These are phyloP conservation scores for Claviceps sp. DNA, from an alignment of 2,329 filamentous ascomycete genomes.

Conservation along the genomic window DNA sequence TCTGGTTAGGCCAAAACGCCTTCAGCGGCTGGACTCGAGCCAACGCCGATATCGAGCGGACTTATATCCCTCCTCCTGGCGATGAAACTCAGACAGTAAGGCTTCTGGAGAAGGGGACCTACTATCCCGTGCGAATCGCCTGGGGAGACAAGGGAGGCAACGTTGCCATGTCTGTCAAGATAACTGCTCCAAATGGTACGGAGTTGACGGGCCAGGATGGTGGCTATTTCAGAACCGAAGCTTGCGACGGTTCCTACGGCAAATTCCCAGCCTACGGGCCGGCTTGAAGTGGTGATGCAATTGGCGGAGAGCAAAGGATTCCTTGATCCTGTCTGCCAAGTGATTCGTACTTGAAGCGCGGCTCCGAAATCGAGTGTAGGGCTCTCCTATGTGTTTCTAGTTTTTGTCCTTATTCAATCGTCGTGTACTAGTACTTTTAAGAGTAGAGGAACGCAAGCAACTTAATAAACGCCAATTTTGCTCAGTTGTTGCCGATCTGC, in stretches of 20 bases:
- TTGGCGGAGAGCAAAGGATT: not conserved
- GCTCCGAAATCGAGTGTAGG: not conserved
- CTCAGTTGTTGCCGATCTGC: no score
- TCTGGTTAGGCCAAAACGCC: slow-evolving; percentile 6
- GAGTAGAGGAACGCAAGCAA: no score
- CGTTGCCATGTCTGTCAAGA: slow-evolving; percentile 7
- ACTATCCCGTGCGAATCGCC: slow-evolving; percentile 6
- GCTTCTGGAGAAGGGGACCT: slow-evolving; percentile 7
- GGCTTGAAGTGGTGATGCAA: not conserved
- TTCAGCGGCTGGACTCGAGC: slow-evolving; percentile 7
- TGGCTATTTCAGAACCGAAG: slow-evolving; percentile 8
- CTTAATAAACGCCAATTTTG: no score
- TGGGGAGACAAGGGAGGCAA: slow-evolving; percentile 7
- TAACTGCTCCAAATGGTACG: slow-evolving; percentile 6
- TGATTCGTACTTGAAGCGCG: not conserved
- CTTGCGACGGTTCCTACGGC: slow-evolving; percentile 7
- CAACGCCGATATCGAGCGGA: slow-evolving; percentile 7
- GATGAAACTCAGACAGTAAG: slow-evolving; percentile 5
- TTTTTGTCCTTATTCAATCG: not conserved
- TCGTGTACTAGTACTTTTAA: no score
- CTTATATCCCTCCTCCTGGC: slow-evolving; percentile 8
- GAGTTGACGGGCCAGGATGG: slow-evolving; percentile 7
- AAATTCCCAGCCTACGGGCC: slow-evolving; percentile 7
- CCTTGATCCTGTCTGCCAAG: not conserved
- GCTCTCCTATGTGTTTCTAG: not conserved